phyloP scores from a whole-genome alignment of 2,329 filamentous ascomycete species.

The Paecilomyces niveus region DNA sequence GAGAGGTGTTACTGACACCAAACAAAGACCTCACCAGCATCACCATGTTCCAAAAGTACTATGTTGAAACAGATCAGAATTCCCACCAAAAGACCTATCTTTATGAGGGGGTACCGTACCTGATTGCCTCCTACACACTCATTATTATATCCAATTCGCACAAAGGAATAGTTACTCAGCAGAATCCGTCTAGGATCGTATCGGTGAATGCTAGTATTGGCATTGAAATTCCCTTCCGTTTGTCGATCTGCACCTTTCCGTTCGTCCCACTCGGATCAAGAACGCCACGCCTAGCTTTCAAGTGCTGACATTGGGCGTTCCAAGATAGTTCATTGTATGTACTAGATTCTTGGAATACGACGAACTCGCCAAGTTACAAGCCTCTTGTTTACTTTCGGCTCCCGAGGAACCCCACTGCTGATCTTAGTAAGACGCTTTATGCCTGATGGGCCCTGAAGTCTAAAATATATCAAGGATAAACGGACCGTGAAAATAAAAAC shows the following conservation, averaged over 20 bases:
- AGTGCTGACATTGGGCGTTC: neutral
- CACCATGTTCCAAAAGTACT: neutral
- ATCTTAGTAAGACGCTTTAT: neutral
- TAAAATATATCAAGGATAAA: neutral
- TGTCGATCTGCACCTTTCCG: neutral
- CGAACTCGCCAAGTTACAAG: neutral
- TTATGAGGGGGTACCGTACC: neutral
- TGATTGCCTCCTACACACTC: neutral
- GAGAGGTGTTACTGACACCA: neutral
- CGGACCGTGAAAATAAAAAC: neutral
- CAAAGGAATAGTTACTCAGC: neutral
- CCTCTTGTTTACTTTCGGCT: neutral
- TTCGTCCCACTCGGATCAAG: neutral
- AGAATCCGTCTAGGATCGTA: neutral
- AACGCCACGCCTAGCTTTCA: neutral
- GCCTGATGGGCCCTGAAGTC: neutral
- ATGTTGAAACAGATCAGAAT: neutral
- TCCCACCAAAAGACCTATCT: neutral
- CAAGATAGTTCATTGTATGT: neutral
- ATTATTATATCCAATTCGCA: neutral
- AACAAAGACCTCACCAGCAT: neutral
- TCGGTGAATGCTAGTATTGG: neutral
- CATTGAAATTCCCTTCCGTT: neutral
- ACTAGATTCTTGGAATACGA: neutral
- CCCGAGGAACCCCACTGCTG: neutral